Evolutionary conservation across 2,329 filamentous ascomycete species (phyloP).

Genomic region (Aspergillus japonicus): DNA sequence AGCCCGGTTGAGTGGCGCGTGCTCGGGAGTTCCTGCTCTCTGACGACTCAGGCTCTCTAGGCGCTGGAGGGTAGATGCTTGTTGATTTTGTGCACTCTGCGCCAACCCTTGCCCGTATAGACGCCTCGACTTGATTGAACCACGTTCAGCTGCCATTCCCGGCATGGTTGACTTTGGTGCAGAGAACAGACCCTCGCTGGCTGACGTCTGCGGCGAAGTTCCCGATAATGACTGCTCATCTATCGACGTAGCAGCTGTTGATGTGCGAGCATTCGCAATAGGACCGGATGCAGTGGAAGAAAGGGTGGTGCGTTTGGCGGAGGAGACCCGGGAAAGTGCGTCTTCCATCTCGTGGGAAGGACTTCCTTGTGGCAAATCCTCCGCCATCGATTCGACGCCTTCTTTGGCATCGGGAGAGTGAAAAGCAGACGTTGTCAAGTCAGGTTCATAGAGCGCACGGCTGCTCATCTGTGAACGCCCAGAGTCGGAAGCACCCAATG

Average conservation of each 20-base stretch:
- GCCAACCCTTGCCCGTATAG: conserved; percentile 81
- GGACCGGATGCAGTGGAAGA: conserved; percentile 78
- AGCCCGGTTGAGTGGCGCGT: conserved; percentile 45
- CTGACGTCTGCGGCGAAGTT: conserved; percentile 25
- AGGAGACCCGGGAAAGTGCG: conserved; percentile 61
- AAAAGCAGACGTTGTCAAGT: conserved; percentile 79
- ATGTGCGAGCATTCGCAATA: conserved; percentile 68
- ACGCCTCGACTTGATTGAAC: conserved; percentile 67
- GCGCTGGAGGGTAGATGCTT: conserved; percentile 71
- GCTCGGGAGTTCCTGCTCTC: conserved; percentile 56
- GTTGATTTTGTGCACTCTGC: conserved; percentile 77
- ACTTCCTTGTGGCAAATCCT: conserved; percentile 38
- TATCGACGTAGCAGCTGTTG: conserved; percentile 84
- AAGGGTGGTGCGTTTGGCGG: conserved; percentile 74
- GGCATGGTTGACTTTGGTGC: conserved; percentile 28
- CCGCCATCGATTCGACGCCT: conserved; percentile 50
- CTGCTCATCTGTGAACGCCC: conserved; percentile 54
- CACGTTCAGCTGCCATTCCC: conserved; percentile 56
- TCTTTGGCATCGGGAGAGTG: conserved; percentile 65
- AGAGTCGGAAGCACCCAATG: conserved; percentile 38
- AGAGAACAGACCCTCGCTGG: conserved; percentile 23
- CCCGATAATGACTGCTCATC: conserved; percentile 61
- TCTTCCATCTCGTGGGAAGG: conserved; percentile 44
- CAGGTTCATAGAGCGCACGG: conserved; percentile 78
- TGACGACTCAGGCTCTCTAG: conserved; percentile 75